A percentile compares a stretch with the other conserved stretches of the same genome.
Evolutionary conservation across 345 rosid genomes (phyloP).

Genomic region (Turritis glabra): DNA sequence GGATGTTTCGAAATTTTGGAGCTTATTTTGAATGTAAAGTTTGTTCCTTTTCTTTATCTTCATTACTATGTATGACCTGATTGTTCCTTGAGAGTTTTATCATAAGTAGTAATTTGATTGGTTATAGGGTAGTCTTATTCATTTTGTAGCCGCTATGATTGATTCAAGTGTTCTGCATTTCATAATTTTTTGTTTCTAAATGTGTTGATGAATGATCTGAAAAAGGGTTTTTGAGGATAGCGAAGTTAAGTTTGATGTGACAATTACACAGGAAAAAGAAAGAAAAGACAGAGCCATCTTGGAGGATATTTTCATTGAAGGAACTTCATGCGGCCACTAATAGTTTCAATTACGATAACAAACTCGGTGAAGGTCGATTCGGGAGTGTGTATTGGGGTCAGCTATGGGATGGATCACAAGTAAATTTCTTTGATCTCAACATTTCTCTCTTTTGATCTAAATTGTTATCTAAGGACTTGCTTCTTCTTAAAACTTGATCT

Average conservation of each 20-base stretch:
- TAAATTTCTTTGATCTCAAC: slow-evolving; percentile 33
- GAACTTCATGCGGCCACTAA: slow-evolving; percentile 92
- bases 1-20: background rate
- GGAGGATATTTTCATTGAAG: slow-evolving; percentile 91
- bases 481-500: background rate
- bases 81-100: background rate
- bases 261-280: slow-evolving; percentile 51
- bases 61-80: background rate
- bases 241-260: slow-evolving; percentile 22
- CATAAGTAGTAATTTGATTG: background rate
- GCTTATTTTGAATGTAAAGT: background rate
- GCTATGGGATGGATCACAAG: slow-evolving; percentile 99
- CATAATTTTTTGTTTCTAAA: background rate
- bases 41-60: background rate
- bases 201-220: background rate
- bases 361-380: slow-evolving; percentile 97
- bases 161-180: slow-evolving; percentile 14
- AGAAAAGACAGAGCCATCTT: slow-evolving; percentile 64
- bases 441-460: background rate
- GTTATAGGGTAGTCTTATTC: background rate
- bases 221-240: background rate
- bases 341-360: slow-evolving; percentile 95
- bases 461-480: slow-evolving; percentile 8
- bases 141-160: background rate
- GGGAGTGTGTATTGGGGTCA: slow-evolving; percentile 99